phyloP scores from a whole-genome alignment of 169 alveolate species.

The Theileria sp. region DNA sequence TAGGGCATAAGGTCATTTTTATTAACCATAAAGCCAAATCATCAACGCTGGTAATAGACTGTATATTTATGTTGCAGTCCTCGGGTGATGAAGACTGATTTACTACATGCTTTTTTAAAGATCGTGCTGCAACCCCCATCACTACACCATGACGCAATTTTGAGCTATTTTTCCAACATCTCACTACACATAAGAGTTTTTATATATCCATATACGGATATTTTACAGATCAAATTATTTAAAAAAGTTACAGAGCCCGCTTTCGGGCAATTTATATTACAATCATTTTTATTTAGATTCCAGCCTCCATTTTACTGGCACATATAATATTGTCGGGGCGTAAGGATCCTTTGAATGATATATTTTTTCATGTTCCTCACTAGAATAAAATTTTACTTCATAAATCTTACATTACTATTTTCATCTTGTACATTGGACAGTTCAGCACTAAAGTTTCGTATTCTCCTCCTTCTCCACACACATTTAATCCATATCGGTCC shows the following conservation, averaged over 20 bases:
- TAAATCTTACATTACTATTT: slow-evolving; percentile 56
- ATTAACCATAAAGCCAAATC: slow-evolving; percentile 57
- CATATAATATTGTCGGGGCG: slow-evolving; percentile 59
- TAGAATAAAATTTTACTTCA: neutral
- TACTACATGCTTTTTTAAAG: neutral
- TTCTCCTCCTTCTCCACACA: slow-evolving; percentile 99
- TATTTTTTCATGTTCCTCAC: slow-evolving; percentile 42
- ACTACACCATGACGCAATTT: neutral
- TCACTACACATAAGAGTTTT: neutral
- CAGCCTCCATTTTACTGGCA: slow-evolving; percentile 52
- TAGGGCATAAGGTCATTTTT: slow-evolving; percentile 59
- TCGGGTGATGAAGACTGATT: slow-evolving; percentile 69
- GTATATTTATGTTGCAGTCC: slow-evolving; percentile 70
- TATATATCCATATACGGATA: neutral
- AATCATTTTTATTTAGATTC: slow-evolving; percentile 14
- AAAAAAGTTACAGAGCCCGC: neutral
- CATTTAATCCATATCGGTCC: slow-evolving; percentile 89
- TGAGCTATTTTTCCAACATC: neutral
- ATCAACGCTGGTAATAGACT: slow-evolving; percentile 69
- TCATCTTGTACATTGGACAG: slow-evolving; percentile 82
- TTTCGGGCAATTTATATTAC: neutral
- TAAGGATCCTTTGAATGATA: slow-evolving; percentile 50
- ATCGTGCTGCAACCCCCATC: slow-evolving; percentile 13
- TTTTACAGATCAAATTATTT: neutral
- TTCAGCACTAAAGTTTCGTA: slow-evolving; percentile 95